Conservation (phyloP, 2,329 filamentous ascomycete species). For the Teratosphaeriaceae sp. region DNA sequence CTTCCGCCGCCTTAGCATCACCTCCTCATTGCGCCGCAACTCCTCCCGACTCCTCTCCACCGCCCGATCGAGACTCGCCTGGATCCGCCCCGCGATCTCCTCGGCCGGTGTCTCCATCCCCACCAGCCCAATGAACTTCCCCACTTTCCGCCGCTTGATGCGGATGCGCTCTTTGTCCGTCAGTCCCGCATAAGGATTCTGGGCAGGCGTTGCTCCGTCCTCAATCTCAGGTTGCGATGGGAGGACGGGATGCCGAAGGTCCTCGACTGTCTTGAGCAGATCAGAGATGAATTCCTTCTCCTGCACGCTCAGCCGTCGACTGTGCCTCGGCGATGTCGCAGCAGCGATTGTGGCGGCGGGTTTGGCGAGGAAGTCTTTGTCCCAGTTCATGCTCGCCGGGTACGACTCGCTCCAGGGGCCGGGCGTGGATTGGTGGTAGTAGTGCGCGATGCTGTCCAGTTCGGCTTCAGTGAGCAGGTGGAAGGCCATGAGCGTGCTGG, state of each 20-base stretch:
- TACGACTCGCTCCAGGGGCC: slow-evolving; percentile 52
- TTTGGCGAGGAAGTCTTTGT: slow-evolving; percentile 32
- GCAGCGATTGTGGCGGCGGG: slow-evolving; percentile 9
- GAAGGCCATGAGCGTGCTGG: slow-evolving; percentile 60
- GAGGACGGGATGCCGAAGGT: slow-evolving; percentile 32
- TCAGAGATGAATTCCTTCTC: slow-evolving; percentile 20
- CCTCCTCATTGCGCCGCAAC: slow-evolving; percentile 27
- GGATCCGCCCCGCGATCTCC: slow-evolving; percentile 38
- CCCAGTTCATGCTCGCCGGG: slow-evolving; percentile 63
- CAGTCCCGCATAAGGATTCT: slow-evolving; percentile 24
- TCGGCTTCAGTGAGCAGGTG: slow-evolving; percentile 66
- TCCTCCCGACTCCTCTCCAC: slow-evolving; percentile 26
- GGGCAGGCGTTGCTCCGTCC: not conserved
- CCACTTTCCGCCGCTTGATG: slow-evolving; percentile 63
- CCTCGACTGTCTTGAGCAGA: slow-evolving; percentile 24
- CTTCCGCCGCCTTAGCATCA: slow-evolving; percentile 28
- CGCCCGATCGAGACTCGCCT: slow-evolving; percentile 27
- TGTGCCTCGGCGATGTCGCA: slow-evolving; percentile 8
- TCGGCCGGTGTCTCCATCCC: slow-evolving; percentile 51
- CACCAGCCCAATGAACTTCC: slow-evolving; percentile 64
- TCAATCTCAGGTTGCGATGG: slow-evolving; percentile 4
- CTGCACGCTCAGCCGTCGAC: slow-evolving; percentile 13
- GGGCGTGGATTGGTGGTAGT: slow-evolving; percentile 65
- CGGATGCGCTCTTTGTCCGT: slow-evolving; percentile 34
- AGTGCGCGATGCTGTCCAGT: slow-evolving; percentile 62